Evolutionary conservation across 306 rosid species (phyloP).

Genomic region (Mucuna pruriens): DNA sequence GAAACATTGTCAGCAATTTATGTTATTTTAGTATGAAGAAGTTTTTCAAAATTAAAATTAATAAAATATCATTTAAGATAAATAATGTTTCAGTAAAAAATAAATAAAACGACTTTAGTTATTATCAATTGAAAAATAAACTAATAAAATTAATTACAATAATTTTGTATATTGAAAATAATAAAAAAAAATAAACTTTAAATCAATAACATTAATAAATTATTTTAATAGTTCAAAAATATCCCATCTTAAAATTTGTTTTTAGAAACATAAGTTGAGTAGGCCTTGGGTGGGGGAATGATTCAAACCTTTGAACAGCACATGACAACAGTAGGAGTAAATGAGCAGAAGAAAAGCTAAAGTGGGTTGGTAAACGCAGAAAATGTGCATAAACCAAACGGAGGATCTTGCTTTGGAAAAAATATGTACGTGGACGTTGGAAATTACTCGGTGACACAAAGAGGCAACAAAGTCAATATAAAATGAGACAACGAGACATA

Average conservation of each 20-base stretch:
- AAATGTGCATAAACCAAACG: constrained; percentile 9
- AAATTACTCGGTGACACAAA: constrained; percentile 8
- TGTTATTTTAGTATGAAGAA: too few relatives aligned
- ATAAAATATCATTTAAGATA: background rate
- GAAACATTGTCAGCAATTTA: too few relatives aligned
- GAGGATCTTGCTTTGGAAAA: background rate
- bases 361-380: constrained; percentile 20
- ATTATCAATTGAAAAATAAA: background rate
- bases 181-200: background rate
- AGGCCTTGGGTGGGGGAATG: background rate
- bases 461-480: constrained; percentile 26
- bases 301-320: background rate
- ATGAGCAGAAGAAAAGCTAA: background rate
- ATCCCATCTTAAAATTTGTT: background rate
- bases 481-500: background rate
- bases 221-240: background rate
- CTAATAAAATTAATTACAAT: background rate
- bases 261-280: background rate
- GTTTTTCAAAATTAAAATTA: too few relatives aligned
- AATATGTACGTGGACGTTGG: background rate
- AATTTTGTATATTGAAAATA: background rate
- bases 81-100: background rate
- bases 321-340: background rate
- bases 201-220: background rate
- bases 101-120: background rate